Base-by-base conservation (phyloP, 768 basidiomycete species). In the Candolleomyces eurysporus region DNA sequence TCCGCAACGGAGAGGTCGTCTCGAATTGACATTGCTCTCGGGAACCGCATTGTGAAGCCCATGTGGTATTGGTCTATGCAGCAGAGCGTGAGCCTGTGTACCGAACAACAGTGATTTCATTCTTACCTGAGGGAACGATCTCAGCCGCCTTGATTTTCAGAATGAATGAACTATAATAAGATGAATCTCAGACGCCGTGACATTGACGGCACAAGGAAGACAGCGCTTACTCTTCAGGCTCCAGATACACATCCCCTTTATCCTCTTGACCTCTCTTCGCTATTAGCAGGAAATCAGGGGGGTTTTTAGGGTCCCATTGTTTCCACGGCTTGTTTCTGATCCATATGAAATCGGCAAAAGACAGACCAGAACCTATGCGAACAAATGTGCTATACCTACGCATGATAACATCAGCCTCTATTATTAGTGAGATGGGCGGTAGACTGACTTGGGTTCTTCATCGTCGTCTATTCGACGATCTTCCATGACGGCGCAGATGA, bases 121-220 rank as follows among this genome's bases (percentile, higher is more conserved):
- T 7, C 4, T 64, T 61, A 89, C 94, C 90, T 48, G 92, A 83
- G 10, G 81, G 75, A 2, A 87, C 87, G 57, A 98, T 92, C 71
- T 98, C 95, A 0, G 96, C 92, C 0, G 93, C 96, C 74, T 98
- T 98, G 59, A 98, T 85, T 67, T 91, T 91, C 65, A 98, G 62
- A 40, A 98, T 90, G 72, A 99, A 98, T 0, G 96, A 97, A 66
- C 96, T 97, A 62, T 14, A n/a, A 42, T 26, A 55, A 58, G 36
- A 26, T 48, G 16, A 56, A 61, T 36, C 48, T 22, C 13, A 60
- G 51, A 39, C 55, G 32, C 32, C n/a, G 43, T 21, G 17, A 46
- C 7, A 17, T 10, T 21, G 17, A 57, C 21, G 2, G 11, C 39
- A 30, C 5, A 55, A 13, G 11, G 11, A 39, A 58, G 21, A 53